Evolutionary conservation across 495 filamentous ascomycete genomes (phyloP), one percentile per base, ranked within the genome.

Genomic region (Trichocladium antarcticum): DNA sequence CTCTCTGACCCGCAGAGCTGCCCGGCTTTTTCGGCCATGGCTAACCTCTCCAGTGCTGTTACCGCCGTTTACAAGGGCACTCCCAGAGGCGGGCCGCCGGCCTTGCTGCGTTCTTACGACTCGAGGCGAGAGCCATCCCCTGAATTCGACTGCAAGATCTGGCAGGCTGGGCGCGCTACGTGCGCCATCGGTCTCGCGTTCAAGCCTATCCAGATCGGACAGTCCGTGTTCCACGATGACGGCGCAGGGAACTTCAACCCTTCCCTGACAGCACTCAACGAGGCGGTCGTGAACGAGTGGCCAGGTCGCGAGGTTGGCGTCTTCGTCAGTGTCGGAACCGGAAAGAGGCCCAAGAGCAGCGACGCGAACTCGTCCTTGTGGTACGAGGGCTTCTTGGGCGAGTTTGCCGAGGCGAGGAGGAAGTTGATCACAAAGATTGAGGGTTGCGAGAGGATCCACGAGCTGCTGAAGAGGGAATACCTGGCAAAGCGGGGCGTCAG

Each of bases 111-210:
- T 27, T 95, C 92, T 9, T 98, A 97, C 59, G 89, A 95, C 55
- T 96, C 93, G 20, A 78, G 87, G 52, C 87, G 84, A 63, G 90
- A 97, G 64, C 83, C 88, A 0, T 77, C 87, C 4, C 84, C 89
- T 0, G 87, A 93, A 61, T 85, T 86, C 49, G 81, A 93, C 57
- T 95, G 88, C 64, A 93, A 77, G 12, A 87, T 98, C 44, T 98
- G 92, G 92, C 78, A 98, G 65, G 92, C 92, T 5, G 92, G 92
- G 7, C 80, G 93, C 34, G 92, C 92, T n/a, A 98, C 92, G 2
- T 86, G 77, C 42, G 89, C 92, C 3, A 95, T 87, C 3, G 88
- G 85, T 0, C 70, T 93, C 27, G 93, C 92, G 2, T 98, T 98
- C 69, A 98, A 98, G 63, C 87, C 89, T 0, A 89, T 98, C 34